Base-by-base conservation (phyloP, 306 rosid species). In the Abrus pulchellus region DNA sequence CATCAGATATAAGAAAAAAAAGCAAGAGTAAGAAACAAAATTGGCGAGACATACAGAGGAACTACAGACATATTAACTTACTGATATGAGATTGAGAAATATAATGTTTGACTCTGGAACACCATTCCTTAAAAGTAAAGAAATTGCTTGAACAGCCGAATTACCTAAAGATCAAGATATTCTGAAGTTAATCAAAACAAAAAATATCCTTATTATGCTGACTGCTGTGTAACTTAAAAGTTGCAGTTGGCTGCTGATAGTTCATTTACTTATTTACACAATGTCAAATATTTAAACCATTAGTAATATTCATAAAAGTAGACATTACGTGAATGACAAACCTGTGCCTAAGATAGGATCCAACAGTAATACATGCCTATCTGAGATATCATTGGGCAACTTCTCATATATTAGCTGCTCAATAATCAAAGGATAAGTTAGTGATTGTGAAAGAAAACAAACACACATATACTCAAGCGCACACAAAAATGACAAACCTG, bases 321-420 rank as follows among this genome's bases (percentile, higher is more conserved):
- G 50, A 63, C 54, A 64, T 30, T 38, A 12, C 6, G 54, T 50
- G 32, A 76, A 68, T 82, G 52, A 87, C 90, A 30, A 74, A 96
- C 99, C 99, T 93, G 99, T 96, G 76, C 99, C 99, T 61, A 96
- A 84, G 80, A 96, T 93, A 14, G 99, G 99, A 90, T 96, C 99
- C 91, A 96, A 83, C 36, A 96, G 86, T 77, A 96, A 83, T 59
- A 96, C 99, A 75, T 96, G 98, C 86, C 99, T 92, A 72, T 96
- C 92, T 45, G 99, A 93, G 86, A 96, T 96, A 84, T 96, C 99
- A 71, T 85, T 83, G 34, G 99, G 98, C 77, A 96, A 79, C 67
- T 96, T 96, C 82, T 96, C 99, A 80, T 96, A 96, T 82, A 96
- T 88, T 55, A 96, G 87, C 99, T 96, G 97, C 84, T 80, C 76